These are phyloP conservation scores for Prosopis cineraria DNA, from an alignment of 306 rosid species.

Conservation along the genomic window DNA sequence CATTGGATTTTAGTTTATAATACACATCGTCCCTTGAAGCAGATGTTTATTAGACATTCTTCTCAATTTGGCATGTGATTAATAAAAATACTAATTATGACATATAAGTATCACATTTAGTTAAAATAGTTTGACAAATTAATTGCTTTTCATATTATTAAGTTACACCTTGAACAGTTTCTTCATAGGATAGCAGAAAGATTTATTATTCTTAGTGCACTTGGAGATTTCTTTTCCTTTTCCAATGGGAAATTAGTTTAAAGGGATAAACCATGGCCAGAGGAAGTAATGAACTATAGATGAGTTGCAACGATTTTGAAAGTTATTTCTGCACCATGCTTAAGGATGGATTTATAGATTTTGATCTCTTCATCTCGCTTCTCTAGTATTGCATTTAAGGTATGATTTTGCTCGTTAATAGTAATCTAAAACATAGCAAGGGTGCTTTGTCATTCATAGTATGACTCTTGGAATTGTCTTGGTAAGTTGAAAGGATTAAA, in stretches of 20 bases:
- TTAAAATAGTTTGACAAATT: not conserved
- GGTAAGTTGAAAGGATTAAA: conserved; percentile 24
- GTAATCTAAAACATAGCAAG: conserved; percentile 11
- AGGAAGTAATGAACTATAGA: not conserved
- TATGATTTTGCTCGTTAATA: not conserved
- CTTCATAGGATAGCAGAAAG: not conserved
- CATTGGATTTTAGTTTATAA: conserved; percentile 96
- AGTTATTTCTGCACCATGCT: not conserved
- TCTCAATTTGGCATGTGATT: conserved; percentile 12
- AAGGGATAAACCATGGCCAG: not conserved
- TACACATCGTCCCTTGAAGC: conserved; percentile 96
- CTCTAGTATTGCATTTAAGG: not conserved
- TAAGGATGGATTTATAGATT: not conserved
- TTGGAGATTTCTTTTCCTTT: not conserved
- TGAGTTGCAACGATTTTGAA: not conserved
- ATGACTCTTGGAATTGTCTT: not conserved
- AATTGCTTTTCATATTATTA: not conserved
- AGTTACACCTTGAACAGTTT: conserved; percentile 11
- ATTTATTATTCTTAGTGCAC: not conserved
- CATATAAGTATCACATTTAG: not conserved
- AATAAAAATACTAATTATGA: not conserved
- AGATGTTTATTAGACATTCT: conserved; percentile 54
- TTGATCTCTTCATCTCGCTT: not conserved
- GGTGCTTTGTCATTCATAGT: not conserved
- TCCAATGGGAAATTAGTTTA: not conserved